These are phyloP conservation scores for Aspergillus nanangensis DNA, from an alignment of 495 filamentous ascomycete species.

Conservation along the genomic window DNA sequence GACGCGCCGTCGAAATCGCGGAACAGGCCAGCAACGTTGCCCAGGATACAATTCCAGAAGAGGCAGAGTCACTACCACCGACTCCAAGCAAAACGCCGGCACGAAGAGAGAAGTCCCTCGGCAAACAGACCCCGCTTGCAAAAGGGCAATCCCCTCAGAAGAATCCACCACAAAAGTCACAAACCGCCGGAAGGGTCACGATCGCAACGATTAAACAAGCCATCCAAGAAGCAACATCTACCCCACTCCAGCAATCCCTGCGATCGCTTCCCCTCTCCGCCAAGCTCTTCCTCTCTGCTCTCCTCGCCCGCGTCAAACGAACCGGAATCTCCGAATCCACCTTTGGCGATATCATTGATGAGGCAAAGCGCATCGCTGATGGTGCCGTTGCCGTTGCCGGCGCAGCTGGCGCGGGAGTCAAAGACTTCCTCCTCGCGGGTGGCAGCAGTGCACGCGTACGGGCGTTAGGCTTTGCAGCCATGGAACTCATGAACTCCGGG, in stretches of 20 bases:
- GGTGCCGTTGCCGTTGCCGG: slow-evolving; percentile 44
- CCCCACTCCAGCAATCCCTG: slow-evolving; percentile 83
- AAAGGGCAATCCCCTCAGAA: slow-evolving; percentile 19
- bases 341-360: slow-evolving; percentile 86
- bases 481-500: slow-evolving; percentile 81
- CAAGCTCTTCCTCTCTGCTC: slow-evolving; percentile 79
- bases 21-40: slow-evolving; percentile 57
- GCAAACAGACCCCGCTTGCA: slow-evolving; percentile 8
- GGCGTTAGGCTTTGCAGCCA: slow-evolving; percentile 66
- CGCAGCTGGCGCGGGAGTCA: slow-evolving; percentile 33
- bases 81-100: slow-evolving; percentile 44
- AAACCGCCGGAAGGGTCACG: slow-evolving; percentile 59
- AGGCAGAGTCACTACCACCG: slow-evolving; percentile 33
- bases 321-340: slow-evolving; percentile 84
- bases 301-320: slow-evolving; percentile 71
- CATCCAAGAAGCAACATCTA: slow-evolving; percentile 91
- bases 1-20: slow-evolving; percentile 91
- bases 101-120: slow-evolving; percentile 24
- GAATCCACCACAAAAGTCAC: slow-evolving; percentile 8
- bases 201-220: slow-evolving; percentile 91
- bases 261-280: slow-evolving; percentile 72
- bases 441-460: slow-evolving; percentile 51
- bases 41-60: slow-evolving; percentile 16
- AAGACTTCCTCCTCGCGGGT: slow-evolving; percentile 40
- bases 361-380: slow-evolving; percentile 71